A percentile compares a stretch with the other conserved stretches of the same genome.
Evolutionary conservation across 2,329 filamentous ascomycete genomes (phyloP).

Genomic region (Curvularia lunata): DNA sequence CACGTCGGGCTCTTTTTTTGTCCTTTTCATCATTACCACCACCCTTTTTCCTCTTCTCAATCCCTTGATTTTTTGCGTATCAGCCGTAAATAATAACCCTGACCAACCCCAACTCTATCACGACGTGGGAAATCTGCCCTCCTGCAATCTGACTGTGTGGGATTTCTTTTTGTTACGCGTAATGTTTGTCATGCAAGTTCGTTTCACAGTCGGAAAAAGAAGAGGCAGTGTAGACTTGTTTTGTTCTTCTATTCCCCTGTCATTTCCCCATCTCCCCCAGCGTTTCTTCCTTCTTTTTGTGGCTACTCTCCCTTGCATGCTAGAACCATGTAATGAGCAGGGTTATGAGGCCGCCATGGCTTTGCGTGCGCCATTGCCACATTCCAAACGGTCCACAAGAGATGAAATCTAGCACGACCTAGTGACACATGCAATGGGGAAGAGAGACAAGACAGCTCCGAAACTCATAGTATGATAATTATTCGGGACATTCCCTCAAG

Average conservation of each 20-base stretch:
- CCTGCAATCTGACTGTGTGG: too few species aligned
- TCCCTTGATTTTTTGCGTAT: too few species aligned
- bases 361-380: neutral
- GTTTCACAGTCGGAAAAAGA: too few species aligned
- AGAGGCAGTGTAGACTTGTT: too few species aligned
- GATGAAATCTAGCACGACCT: neutral
- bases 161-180: too few species aligned
- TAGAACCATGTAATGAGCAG: neutral
- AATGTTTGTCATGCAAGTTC: too few species aligned
- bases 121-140: too few species aligned
- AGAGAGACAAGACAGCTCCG: neutral
- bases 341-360: neutral
- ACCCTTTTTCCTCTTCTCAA: too few species aligned
- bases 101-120: too few species aligned
- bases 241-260: neutral
- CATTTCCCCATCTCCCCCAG: neutral
- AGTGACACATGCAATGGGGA: neutral
- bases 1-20: slow-evolving; percentile 9
- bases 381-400: neutral
- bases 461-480: neutral
- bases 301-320: neutral
- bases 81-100: too few species aligned
- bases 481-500: neutral
- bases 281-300: neutral
- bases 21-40: too few species aligned